Evolutionary conservation across 805 yeast species (phyloP).

Genomic region (Starmera quercuum): DNA sequence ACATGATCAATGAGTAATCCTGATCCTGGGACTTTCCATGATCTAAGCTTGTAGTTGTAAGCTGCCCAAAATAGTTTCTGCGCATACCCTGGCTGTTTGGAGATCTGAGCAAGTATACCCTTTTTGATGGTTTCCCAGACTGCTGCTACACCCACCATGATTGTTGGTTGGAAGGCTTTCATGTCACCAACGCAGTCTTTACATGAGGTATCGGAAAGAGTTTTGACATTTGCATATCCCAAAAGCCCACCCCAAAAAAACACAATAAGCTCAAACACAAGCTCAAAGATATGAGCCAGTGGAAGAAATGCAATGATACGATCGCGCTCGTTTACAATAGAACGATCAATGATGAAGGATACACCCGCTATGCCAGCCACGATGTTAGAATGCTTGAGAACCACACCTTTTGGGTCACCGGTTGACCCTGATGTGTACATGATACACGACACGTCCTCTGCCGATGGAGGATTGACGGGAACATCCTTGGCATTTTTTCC

Average conservation of each 20-base stretch:
- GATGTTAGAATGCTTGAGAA: conserved; percentile 54
- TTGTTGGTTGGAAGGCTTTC: conserved; percentile 77
- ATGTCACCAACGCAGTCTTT: conserved; percentile 86
- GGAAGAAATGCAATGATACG: conserved; percentile 85
- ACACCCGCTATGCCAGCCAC: conserved; percentile 87
- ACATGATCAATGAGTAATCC: conserved; percentile 53
- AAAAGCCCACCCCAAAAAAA: conserved; percentile 86
- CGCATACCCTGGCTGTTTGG: conserved; percentile 50
- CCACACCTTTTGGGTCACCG: conserved; percentile 79
- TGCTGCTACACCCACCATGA: conserved; percentile 98
- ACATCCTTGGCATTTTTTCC: conserved; percentile 48
- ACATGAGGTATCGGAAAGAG: conserved; percentile 75
- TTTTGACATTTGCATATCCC: conserved; percentile 91
- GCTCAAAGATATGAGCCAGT: conserved; percentile 92
- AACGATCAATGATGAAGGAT: conserved; percentile 48
- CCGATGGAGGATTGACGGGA: conserved; percentile 32
- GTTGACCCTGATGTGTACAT: conserved; percentile 72
- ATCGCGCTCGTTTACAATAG: conserved; percentile 47
- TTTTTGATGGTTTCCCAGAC: conserved; percentile 96
- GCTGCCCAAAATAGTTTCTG: conserved; percentile 90
- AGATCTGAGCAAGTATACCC: conserved; percentile 77
- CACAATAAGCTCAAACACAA: conserved; percentile 71
- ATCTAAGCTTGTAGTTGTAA: conserved; percentile 59
- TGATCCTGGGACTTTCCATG: conserved; percentile 70
- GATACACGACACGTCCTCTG: conserved; percentile 50